Evolutionary conservation across 2,329 filamentous ascomycete genomes (phyloP).

Genomic region (Phialophora macrospora): DNA sequence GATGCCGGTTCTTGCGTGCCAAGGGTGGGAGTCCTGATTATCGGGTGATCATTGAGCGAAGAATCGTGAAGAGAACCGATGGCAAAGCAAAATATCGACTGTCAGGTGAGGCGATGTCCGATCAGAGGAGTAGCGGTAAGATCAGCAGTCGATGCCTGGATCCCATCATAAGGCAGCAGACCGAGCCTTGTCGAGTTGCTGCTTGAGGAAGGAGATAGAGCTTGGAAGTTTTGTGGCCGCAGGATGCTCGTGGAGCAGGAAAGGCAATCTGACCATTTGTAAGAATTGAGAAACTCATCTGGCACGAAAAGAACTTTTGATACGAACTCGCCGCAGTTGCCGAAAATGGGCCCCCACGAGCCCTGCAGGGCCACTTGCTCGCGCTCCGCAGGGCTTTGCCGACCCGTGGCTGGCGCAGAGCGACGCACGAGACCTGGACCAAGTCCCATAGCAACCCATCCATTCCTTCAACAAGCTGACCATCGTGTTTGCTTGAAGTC

Average conservation of each 20-base stretch:
- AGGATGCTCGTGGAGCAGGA: neutral
- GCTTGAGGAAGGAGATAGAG: neutral
- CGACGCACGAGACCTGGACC: slow-evolving; percentile 3
- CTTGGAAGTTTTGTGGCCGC: neutral
- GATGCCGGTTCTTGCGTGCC: slow-evolving; percentile 33
- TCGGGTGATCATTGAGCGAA: neutral
- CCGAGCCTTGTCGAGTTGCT: neutral
- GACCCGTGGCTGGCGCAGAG: slow-evolving; percentile 3
- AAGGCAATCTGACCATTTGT: neutral
- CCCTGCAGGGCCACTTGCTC: neutral
- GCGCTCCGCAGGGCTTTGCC: neutral
- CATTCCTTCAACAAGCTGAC: slow-evolving; percentile 17
- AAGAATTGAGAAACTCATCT: neutral
- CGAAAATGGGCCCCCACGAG: slow-evolving; percentile 2
- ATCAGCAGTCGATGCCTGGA: neutral
- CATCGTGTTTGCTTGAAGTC: slow-evolving; percentile 6
- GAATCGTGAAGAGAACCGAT: neutral
- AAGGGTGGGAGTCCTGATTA: neutral
- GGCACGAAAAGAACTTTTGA: slow-evolving; percentile 1
- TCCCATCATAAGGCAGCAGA: neutral
- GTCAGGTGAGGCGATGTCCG: neutral
- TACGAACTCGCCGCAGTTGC: slow-evolving; percentile 23
- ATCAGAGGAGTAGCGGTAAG: neutral
- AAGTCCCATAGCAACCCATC: slow-evolving; percentile 8
- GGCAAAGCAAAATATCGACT: neutral